Evolutionary conservation across 306 rosid genomes (phyloP).

Genomic region (Casuarina glauca): DNA sequence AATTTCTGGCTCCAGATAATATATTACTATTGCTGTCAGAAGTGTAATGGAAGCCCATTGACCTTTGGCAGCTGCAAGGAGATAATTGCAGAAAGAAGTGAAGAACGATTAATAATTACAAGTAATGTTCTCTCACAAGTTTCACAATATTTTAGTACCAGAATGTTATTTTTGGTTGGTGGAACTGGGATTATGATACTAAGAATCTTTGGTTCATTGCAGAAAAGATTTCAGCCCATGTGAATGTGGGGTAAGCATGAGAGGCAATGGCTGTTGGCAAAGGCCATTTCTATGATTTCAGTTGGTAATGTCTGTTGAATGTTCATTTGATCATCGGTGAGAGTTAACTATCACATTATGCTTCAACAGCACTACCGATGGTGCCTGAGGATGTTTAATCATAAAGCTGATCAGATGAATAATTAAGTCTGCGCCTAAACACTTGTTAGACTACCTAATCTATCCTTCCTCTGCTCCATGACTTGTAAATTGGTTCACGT

Average conservation of each 20-base stretch:
- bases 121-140: conserved; percentile 2
- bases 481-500: neutral
- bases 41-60: neutral
- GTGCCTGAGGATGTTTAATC: neutral
- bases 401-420: neutral
- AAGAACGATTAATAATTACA: neutral
- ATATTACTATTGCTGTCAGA: neutral
- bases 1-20: neutral
- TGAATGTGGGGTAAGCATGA: conserved; percentile 26
- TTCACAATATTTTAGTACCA: conserved; percentile 20
- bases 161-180: conserved; percentile 13
- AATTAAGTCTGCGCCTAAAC: neutral
- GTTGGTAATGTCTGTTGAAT: too few relatives aligned
- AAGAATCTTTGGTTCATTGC: conserved; percentile 19
- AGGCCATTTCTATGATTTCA: neutral
- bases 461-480: neutral
- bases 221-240: conserved; percentile 27
- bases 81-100: neutral
- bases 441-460: neutral
- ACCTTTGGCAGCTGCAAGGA: conserved; percentile 22
- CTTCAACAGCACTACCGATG: neutral
- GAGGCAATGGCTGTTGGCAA: neutral
- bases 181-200: conserved; percentile 12
- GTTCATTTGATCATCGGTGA: too few relatives aligned
- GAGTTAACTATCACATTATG: too few relatives aligned